A percentile compares a stretch with the other conserved stretches of the same genome.
Conservation (phyloP, 176 grass and related monocot genomes). For the Phyllostachys edulis region DNA sequence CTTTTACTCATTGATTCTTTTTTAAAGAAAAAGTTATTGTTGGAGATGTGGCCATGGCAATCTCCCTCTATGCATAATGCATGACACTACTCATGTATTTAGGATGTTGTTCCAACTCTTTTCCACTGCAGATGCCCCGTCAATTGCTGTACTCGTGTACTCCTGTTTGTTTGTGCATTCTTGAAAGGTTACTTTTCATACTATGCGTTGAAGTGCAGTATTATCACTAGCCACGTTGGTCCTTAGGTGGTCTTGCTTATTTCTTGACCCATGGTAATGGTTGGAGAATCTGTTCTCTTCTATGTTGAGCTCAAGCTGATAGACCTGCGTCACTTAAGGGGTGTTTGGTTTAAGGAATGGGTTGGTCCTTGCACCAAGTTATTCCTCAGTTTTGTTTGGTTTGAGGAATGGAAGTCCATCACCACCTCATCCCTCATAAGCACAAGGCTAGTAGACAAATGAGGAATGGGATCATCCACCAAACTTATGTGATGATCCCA, state of each 20-base stretch:
- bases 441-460: background rate
- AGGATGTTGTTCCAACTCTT: no score
- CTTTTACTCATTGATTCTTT: no score
- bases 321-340: background rate
- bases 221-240: background rate
- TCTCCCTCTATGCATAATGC: no score
- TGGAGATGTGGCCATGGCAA: no score
- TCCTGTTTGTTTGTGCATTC: background rate
- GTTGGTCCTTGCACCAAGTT: background rate
- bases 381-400: background rate
- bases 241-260: background rate
- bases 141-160: no score
- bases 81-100: no score
- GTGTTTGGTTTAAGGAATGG: background rate
- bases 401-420: background rate
- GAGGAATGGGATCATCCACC: background rate
- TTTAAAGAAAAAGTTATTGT: no score
- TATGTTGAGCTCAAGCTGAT: background rate
- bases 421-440: background rate
- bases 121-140: no score
- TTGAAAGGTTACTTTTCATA: background rate
- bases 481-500: background rate
- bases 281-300: background rate
- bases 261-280: background rate
- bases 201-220: background rate